A percentile compares a stretch with the other conserved stretches of the same genome.
phyloP scores from a whole-genome alignment of 2,329 filamentous ascomycete genomes.

The Diaporthe caulivora region DNA sequence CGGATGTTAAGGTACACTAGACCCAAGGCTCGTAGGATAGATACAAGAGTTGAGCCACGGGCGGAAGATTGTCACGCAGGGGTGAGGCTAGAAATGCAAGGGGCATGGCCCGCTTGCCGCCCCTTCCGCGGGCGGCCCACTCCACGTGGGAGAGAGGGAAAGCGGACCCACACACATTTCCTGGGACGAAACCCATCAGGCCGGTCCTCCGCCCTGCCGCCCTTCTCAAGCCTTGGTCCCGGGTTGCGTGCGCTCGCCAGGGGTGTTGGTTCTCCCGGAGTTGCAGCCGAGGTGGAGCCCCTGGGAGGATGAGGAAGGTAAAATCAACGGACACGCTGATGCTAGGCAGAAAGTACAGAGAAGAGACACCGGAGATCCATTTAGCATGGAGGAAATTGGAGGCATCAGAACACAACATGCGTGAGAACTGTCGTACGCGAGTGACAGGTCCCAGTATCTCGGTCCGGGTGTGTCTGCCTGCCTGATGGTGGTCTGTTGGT shows the following conservation, averaged over 20 bases:
- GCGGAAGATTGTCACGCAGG: not conserved
- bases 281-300: conserved; percentile 7
- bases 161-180: not conserved
- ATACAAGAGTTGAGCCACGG: no score
- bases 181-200: not conserved
- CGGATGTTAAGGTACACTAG: not conserved
- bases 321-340: no score
- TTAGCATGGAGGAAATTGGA: no score
- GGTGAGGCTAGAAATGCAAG: not conserved
- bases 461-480: no score
- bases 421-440: no score
- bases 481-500: no score
- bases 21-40: no score
- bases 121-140: conserved; percentile 16
- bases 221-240: not conserved
- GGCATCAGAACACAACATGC: no score
- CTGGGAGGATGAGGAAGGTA: not conserved
- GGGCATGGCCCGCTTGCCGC: not conserved
- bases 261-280: not conserved
- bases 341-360: no score
- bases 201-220: not conserved
- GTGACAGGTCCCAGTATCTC: no score
- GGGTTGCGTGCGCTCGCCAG: conserved; percentile 22
- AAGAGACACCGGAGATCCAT: no score
- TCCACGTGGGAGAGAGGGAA: conserved; percentile 10